Evolutionary conservation across 2,329 filamentous ascomycete genomes (phyloP).

Genomic region (Lachnum nothofagi): DNA sequence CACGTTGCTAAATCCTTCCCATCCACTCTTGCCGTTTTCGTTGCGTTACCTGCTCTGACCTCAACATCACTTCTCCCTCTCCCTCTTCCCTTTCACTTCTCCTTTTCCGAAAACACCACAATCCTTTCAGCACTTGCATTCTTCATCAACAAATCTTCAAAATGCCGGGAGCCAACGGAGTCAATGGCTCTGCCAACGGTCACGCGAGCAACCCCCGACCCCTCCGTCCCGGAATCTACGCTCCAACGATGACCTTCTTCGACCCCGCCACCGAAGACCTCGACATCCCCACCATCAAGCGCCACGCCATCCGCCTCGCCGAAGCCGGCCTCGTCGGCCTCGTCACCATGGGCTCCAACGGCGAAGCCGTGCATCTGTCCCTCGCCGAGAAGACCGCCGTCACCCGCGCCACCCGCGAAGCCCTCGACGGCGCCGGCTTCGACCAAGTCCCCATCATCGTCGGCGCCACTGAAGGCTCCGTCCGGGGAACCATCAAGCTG

Average conservation of each 20-base stretch:
- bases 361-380: slow-evolving; percentile 80
- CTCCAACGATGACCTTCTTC: slow-evolving; percentile 89
- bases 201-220: slow-evolving; percentile 43
- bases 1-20: no score
- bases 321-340: slow-evolving; percentile 74
- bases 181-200: slow-evolving; percentile 13
- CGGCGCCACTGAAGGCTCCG: slow-evolving; percentile 75
- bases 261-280: slow-evolving; percentile 77
- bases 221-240: slow-evolving; percentile 78
- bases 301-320: slow-evolving; percentile 72
- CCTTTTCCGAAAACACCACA: slow-evolving; percentile 1
- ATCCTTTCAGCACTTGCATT: not conserved
- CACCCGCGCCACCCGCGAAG: slow-evolving; percentile 72
- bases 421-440: slow-evolving; percentile 77
- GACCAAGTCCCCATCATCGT: slow-evolving; percentile 71
- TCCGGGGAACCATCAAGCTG: slow-evolving; percentile 72
- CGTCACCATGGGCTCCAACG: slow-evolving; percentile 85
- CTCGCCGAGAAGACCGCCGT: slow-evolving; percentile 70
- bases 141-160: not conserved
- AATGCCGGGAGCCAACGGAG: slow-evolving; percentile 14
- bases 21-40: not conserved
- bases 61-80: not conserved
- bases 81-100: not conserved
- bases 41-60: not conserved
- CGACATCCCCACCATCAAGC: slow-evolving; percentile 73